A percentile compares a stretch with the other conserved stretches of the same genome.
phyloP scores from a whole-genome alignment of 352 stramenopile genomes.

The Globisporangium middletonii region DNA sequence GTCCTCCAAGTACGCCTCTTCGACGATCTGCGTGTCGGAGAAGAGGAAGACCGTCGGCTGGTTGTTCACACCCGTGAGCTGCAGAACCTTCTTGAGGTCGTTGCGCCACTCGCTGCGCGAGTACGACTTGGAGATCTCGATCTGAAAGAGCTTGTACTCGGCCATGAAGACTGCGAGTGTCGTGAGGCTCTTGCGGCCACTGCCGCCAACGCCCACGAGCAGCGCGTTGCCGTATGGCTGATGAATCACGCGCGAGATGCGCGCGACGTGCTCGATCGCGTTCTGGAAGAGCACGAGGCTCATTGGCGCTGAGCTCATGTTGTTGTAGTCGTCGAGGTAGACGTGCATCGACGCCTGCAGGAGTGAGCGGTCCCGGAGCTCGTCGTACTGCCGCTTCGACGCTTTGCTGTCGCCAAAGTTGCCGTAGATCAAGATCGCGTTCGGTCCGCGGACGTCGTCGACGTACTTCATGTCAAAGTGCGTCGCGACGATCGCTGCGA shows the following conservation, averaged over 20 bases:
- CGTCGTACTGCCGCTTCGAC: conserved; percentile 75
- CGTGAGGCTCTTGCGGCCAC: conserved; percentile 90
- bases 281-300: conserved; percentile 93
- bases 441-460: conserved; percentile 46
- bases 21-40: conserved; percentile 91
- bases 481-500: conserved; percentile 60
- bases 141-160: conserved; percentile 93
- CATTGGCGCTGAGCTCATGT: conserved; percentile 92
- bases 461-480: conserved; percentile 82
- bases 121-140: conserved; percentile 95
- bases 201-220: conserved; percentile 91
- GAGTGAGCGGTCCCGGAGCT: conserved; percentile 78
- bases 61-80: conserved; percentile 71
- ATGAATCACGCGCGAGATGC: conserved; percentile 90
- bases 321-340: conserved; percentile 95
- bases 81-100: conserved; percentile 88
- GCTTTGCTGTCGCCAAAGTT: conserved; percentile 83
- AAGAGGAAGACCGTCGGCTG: conserved; percentile 92
- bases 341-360: conserved; percentile 86
- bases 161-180: conserved; percentile 92
- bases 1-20: conserved; percentile 91
- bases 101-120: conserved; percentile 90
- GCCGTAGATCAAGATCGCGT: conserved; percentile 81
- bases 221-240: conserved; percentile 92
- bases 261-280: conserved; percentile 91